Conservation (phyloP, 2,329 filamentous ascomycete genomes). For the Pyrenophora seminiperda region DNA sequence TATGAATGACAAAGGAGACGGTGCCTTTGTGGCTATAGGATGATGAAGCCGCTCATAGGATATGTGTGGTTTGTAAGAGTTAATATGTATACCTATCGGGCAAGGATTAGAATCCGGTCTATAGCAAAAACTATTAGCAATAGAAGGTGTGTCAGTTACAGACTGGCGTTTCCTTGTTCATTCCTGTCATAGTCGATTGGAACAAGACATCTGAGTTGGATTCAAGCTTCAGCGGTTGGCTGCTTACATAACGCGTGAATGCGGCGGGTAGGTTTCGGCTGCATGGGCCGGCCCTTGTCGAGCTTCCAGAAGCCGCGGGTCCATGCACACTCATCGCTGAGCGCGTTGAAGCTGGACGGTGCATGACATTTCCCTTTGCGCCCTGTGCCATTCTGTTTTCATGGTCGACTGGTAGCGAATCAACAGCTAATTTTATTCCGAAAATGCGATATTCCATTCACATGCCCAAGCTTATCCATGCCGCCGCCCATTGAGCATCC, state of each 20-base stretch:
- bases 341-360: conserved; percentile 12
- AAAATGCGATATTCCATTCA: conserved; percentile 21
- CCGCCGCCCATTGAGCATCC: conserved; percentile 38
- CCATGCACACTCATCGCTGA: conserved; percentile 16
- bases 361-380: background rate
- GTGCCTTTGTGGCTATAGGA: too few relatives aligned
- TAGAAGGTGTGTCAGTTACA: too few relatives aligned
- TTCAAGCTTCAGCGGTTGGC: too few relatives aligned
- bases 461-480: conserved; percentile 37
- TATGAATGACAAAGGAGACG: too few relatives aligned
- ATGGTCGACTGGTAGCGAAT: background rate
- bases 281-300: conserved; percentile 7
- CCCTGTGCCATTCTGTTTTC: background rate
- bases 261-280: conserved; percentile 8
- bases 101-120: too few relatives aligned
- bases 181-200: too few relatives aligned
- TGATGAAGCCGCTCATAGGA: too few relatives aligned
- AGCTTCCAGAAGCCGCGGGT: conserved; percentile 11
- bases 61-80: too few relatives aligned
- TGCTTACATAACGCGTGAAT: conserved; percentile 5
- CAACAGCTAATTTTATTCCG: background rate
- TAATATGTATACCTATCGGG: too few relatives aligned
- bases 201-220: too few relatives aligned
- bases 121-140: too few relatives aligned
- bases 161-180: too few relatives aligned